Conservation (phyloP, 169 alveolate species). For the Neospora caninum region DNA sequence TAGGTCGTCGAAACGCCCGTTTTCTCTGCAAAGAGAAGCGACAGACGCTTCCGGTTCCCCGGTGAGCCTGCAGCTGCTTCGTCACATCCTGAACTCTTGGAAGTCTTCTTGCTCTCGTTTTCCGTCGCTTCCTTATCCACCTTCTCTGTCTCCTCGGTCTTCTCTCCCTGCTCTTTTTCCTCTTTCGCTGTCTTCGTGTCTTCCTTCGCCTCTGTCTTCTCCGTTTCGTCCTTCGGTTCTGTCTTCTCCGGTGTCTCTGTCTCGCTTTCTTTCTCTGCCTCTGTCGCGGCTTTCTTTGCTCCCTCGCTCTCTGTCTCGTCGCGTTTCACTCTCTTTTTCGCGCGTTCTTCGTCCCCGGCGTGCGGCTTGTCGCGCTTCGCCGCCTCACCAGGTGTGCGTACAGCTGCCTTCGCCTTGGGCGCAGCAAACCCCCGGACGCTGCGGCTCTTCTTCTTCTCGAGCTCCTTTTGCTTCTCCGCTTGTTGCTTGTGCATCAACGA, state of each 20-base stretch:
- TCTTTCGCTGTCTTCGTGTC: background rate
- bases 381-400: background rate
- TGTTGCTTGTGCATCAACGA: slow-evolving; percentile 38
- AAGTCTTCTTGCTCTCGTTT: background rate
- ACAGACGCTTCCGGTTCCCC: background rate
- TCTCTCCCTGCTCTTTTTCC: background rate
- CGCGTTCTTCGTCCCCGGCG: background rate
- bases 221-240: background rate
- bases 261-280: background rate
- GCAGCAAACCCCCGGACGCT: slow-evolving; percentile 12
- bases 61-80: background rate
- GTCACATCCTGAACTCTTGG: background rate
- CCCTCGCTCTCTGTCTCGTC: background rate
- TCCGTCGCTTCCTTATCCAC: background rate
- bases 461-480: slow-evolving; percentile 13
- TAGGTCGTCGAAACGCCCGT: background rate
- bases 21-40: background rate
- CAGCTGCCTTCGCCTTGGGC: background rate
- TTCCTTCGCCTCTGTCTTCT: background rate
- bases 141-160: background rate
- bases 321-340: slow-evolving; percentile 21
- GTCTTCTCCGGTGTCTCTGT: background rate
- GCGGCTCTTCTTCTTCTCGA: slow-evolving; percentile 17
- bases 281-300: background rate
- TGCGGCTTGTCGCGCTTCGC: background rate